Evolutionary conservation across 306 rosid genomes (phyloP).

Genomic region (Malus sieversii): DNA sequence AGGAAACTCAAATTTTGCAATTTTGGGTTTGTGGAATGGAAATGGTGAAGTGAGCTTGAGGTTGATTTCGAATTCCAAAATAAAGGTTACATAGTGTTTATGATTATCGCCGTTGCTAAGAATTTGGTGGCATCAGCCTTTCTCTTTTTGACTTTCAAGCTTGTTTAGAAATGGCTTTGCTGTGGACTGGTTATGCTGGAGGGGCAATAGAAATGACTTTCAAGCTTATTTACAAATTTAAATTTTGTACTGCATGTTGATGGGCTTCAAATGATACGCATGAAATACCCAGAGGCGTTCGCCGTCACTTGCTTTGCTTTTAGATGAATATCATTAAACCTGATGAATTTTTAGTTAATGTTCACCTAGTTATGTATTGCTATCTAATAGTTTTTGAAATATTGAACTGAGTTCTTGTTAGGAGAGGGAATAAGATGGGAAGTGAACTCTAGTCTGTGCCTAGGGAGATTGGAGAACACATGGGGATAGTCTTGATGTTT

Average conservation of each 20-base stretch:
- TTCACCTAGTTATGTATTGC: not conserved
- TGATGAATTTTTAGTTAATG: not conserved
- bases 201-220: not conserved
- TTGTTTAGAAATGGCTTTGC: not conserved
- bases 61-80: not conserved
- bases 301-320: not conserved
- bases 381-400: not conserved
- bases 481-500: not conserved
- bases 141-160: not conserved
- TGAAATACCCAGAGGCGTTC: not conserved
- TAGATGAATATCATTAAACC: constrained; percentile 5
- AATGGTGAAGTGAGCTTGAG: not conserved
- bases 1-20: not conserved
- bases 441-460: not conserved
- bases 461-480: not conserved
- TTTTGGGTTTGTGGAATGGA: not conserved
- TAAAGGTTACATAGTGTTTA: not conserved
- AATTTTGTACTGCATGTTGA: not conserved
- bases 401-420: not conserved
- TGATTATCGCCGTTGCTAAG: not conserved
- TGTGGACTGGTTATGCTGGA: not conserved
- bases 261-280: constrained; percentile 1
- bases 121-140: constrained; percentile 7
- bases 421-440: not conserved
- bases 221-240: no score